phyloP scores from a whole-genome alignment of 1,284 basidiomycete species.

The Irpex lacteus region DNA sequence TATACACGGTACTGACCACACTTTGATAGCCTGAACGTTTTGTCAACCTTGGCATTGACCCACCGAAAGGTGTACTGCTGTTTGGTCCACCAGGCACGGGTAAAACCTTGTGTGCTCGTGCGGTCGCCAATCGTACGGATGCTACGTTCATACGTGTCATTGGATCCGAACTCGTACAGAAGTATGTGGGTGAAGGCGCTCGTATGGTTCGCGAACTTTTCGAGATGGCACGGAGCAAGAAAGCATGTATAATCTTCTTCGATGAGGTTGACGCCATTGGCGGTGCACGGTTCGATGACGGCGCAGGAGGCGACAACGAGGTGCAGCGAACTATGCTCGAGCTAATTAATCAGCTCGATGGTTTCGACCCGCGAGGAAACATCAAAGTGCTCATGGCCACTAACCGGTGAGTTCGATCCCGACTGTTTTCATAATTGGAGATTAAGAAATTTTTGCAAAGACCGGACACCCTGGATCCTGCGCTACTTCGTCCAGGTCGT shows the following conservation, averaged over 20 bases:
- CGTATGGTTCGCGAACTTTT: conserved; percentile 99
- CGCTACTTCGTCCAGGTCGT: conserved; percentile 93
- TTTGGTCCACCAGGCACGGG: conserved; percentile 98
- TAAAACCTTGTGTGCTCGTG: conserved; percentile 97
- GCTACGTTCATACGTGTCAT: conserved; percentile 99
- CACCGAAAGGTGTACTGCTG: conserved; percentile 96
- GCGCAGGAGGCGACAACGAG: conserved; percentile 98
- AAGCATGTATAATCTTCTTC: conserved; percentile 99
- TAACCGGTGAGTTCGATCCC: conserved; percentile 63
- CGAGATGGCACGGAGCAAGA: conserved; percentile 98
- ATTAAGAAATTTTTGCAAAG: conserved; percentile 28
- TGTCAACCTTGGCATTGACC: conserved; percentile 97
- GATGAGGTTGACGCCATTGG: conserved; percentile 98
- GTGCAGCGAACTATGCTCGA: conserved; percentile 87
- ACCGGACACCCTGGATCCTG: conserved; percentile 98
- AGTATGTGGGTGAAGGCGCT: conserved; percentile 99
- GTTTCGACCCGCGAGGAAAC: conserved; percentile 97
- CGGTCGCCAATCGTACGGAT: conserved; percentile 98
- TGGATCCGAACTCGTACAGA: conserved; percentile 98
- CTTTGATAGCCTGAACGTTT: conserved; percentile 87
- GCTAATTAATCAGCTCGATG: conserved; percentile 98
- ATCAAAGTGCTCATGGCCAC: conserved; percentile 99
- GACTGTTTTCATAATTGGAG: not conserved
- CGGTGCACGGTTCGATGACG: conserved; percentile 98
- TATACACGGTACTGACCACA: conserved; percentile 15